Evolutionary conservation across 345 rosid genomes (phyloP).

Genomic region (Gossypium anomalum): DNA sequence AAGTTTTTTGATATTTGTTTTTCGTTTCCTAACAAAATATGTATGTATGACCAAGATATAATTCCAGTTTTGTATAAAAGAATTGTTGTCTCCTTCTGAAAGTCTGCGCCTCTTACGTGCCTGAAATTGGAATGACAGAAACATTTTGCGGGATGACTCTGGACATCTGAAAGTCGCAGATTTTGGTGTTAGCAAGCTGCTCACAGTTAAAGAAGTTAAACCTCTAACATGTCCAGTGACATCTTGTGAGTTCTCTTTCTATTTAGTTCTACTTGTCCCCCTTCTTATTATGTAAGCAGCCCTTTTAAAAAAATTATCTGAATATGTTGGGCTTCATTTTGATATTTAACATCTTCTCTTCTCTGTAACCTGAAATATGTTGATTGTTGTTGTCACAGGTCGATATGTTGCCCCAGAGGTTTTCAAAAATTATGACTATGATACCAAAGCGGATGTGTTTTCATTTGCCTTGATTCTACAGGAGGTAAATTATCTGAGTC

Average conservation of each 20-base stretch:
- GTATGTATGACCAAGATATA: not conserved
- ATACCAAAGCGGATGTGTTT: conserved; percentile 91
- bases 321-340: not conserved
- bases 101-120: conserved; percentile 31
- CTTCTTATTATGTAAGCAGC: not conserved
- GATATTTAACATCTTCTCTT: not conserved
- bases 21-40: not conserved
- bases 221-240: conserved; percentile 60
- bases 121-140: conserved; percentile 48
- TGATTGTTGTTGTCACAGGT: conserved; percentile 40
- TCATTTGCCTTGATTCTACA: conserved; percentile 88
- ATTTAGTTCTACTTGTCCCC: not conserved
- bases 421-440: conserved; percentile 61
- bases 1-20: conserved; percentile 35
- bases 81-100: conserved; percentile 29
- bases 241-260: conserved; percentile 53
- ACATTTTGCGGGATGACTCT: conserved; percentile 87
- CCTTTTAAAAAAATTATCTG: not conserved
- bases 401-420: conserved; percentile 90
- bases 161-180: conserved; percentile 96
- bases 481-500: conserved; percentile 43
- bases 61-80: conserved; percentile 7
- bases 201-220: conserved; percentile 77
- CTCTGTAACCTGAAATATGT: conserved; percentile 2
- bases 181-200: conserved; percentile 90